Percentiles rank a stretch among this genome's conserved stretches.
Conservation (phyloP, 768 basidiomycete genomes). For the Boletus subcaerulescens region DNA sequence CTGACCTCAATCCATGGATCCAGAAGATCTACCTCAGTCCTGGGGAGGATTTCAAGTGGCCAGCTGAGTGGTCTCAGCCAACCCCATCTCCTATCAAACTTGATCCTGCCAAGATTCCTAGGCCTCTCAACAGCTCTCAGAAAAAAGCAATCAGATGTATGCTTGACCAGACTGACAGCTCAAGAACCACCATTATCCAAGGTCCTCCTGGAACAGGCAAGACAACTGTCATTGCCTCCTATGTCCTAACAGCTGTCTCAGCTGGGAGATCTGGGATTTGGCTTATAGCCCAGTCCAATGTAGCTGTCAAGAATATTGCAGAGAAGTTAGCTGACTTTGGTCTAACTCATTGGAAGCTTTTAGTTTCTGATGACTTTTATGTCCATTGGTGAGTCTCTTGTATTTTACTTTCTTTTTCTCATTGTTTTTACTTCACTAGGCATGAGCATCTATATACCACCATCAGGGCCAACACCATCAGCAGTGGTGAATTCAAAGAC, state of each 20-base stretch:
- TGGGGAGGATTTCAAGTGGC: conserved; percentile 35
- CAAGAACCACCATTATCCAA: conserved; percentile 36
- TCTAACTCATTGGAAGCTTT: conserved; percentile 56
- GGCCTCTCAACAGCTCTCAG: conserved; percentile 41
- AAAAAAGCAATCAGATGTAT: conserved; percentile 34
- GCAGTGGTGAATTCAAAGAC: conserved; percentile 38
- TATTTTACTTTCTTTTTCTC: conserved; percentile 1
- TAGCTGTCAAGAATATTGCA: conserved; percentile 88
- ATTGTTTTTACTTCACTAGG: conserved; percentile 40
- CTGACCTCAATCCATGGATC: conserved; percentile 37
- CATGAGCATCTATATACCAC: conserved; percentile 73
- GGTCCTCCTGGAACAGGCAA: conserved; percentile 73
- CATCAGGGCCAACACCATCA: conserved; percentile 49
- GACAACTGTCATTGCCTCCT: conserved; percentile 68
- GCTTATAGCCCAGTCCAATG: conserved; percentile 83
- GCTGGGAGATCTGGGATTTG: conserved; percentile 54
- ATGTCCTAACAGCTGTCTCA: conserved; percentile 47
- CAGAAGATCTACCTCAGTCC: conserved; percentile 33
- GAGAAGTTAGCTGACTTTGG: conserved; percentile 63
- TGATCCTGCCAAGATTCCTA: conserved; percentile 12
- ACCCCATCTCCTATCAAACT: conserved; percentile 17
- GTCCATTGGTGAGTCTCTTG: conserved; percentile 52
- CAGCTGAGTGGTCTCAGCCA: conserved; percentile 30
- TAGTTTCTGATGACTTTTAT: conserved; percentile 72
- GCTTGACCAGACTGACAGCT: conserved; percentile 34